Base-by-base conservation (phyloP, 345 rosid genomes). In the Linum tenue region DNA sequence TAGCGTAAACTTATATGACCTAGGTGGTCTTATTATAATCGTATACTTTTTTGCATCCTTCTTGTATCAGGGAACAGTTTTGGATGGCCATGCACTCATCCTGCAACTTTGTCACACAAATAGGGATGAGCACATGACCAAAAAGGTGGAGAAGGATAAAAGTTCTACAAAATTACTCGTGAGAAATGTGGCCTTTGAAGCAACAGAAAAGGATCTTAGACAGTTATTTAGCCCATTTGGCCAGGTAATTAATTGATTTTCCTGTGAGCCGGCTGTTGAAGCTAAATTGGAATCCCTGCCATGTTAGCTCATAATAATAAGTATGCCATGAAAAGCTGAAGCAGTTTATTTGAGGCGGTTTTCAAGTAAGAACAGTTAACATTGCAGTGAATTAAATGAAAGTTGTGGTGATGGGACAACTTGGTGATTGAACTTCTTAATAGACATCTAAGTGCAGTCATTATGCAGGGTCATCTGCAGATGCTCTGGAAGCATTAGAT, bases 221-320 rank as follows among this genome's bases (percentile, higher is more conserved):
- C 96, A 86, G 79, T 81, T 94, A 35, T 90, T 90, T 77, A 83
- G 92, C 76, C 91, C 99, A 60, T 90, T 90, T 66, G 99, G 97
- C 72, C 95, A 90, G 99, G 99, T 88, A 70, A 58, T 11, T 59
- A 59, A 44, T 41, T 69, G 60, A 37, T 66, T 36, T 64, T 16
- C 22, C 31, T 22, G 31, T 22, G 31, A 22, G 31, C 31, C 31
- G 31, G 31, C 31, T 22, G 31, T 22, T 22, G 31, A 22, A 22
- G 31, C 31, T 22, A 22, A 22, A 22, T 22, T 22, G 31, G 31
- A 22, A 22, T 14, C 11, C 67, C 16, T 65, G 37, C 40, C 12
- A 53, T 5, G 38, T 59, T 60, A 0, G 60, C 16, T 22, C 58
- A 7, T 4, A 55, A 5, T 22, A 55, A 5, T 14, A 22, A 11